Percentiles rank a stretch among this genome's conserved stretches.
Evolutionary conservation across 1,284 basidiomycete genomes (phyloP).

Genomic region (Pterula multifida): DNA sequence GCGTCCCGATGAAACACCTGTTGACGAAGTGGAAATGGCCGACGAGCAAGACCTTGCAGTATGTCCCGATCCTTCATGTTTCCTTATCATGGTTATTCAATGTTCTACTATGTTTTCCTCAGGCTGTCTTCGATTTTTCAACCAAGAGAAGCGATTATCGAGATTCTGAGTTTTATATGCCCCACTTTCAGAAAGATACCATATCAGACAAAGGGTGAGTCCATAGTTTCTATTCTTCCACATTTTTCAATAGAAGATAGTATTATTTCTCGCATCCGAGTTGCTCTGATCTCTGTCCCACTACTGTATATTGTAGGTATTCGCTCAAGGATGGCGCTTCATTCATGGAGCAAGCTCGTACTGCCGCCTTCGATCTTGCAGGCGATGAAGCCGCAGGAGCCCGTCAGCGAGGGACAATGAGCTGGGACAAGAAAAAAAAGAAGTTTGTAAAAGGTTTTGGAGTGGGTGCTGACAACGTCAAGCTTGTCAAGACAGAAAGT

Average conservation of each 20-base stretch:
- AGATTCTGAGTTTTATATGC: slow-evolving; percentile 87
- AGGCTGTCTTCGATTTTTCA: slow-evolving; percentile 68
- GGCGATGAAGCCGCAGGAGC: slow-evolving; percentile 66
- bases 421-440: slow-evolving; percentile 96
- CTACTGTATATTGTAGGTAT: slow-evolving; percentile 63
- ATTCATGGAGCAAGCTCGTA: slow-evolving; percentile 78
- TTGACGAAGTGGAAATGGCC: slow-evolving; percentile 48
- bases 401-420: slow-evolving; percentile 56
- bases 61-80: slow-evolving; percentile 14
- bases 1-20: slow-evolving; percentile 17
- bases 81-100: background rate
- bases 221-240: background rate
- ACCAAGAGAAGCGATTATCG: slow-evolving; percentile 43
- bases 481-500: slow-evolving; percentile 88
- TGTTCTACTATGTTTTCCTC: slow-evolving; percentile 5
- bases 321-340: slow-evolving; percentile 76
- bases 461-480: slow-evolving; percentile 85
- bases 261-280: too few species aligned
- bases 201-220: slow-evolving; percentile 80
- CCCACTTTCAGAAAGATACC: slow-evolving; percentile 80
- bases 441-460: slow-evolving; percentile 85
- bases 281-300: slow-evolving; percentile 4
- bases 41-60: slow-evolving; percentile 70
- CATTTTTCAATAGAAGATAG: slow-evolving; percentile 4
- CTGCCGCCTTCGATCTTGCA: slow-evolving; percentile 74